Evolutionary conservation across 2,329 filamentous ascomycete species (phyloP).

Genomic region (Penicillium concentricum): DNA sequence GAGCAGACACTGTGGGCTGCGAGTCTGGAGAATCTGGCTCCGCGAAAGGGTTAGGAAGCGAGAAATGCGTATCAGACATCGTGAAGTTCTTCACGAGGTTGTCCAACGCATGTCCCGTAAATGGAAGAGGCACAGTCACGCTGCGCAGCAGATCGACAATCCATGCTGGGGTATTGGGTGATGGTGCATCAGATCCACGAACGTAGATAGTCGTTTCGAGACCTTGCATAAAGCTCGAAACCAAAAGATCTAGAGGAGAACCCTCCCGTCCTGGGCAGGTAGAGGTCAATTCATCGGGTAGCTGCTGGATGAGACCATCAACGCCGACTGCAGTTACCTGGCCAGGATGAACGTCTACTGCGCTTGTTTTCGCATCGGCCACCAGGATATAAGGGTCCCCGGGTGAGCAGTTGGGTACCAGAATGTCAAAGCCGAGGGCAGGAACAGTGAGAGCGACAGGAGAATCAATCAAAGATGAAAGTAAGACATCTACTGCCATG

Average conservation of each 20-base stretch:
- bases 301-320: conserved; percentile 66
- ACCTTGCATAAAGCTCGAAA: conserved; percentile 79
- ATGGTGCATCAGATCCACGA: conserved; percentile 69
- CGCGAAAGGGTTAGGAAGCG: conserved; percentile 75
- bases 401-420: conserved; percentile 76
- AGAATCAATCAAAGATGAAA: conserved; percentile 72
- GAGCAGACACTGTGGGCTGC: conserved; percentile 77
- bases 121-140: conserved; percentile 78
- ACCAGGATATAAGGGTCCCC: conserved; percentile 73
- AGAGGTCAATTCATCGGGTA: conserved; percentile 71
- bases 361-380: conserved; percentile 69
- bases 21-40: conserved; percentile 71
- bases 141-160: conserved; percentile 75
- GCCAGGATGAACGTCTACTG: conserved; percentile 66
- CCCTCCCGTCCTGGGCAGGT: conserved; percentile 73
- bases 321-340: conserved; percentile 67
- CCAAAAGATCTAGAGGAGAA: conserved; percentile 80
- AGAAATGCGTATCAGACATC: conserved; percentile 80
- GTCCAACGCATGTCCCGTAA: conserved; percentile 78
- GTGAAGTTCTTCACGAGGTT: conserved; percentile 85
- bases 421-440: conserved; percentile 76
- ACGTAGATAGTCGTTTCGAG: conserved; percentile 77
- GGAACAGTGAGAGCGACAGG: conserved; percentile 76
- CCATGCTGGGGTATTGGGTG: conserved; percentile 74
- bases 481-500: conserved; percentile 76